Conservation (phyloP, 768 basidiomycete genomes). For the Lactarius pseudohatsudake region DNA sequence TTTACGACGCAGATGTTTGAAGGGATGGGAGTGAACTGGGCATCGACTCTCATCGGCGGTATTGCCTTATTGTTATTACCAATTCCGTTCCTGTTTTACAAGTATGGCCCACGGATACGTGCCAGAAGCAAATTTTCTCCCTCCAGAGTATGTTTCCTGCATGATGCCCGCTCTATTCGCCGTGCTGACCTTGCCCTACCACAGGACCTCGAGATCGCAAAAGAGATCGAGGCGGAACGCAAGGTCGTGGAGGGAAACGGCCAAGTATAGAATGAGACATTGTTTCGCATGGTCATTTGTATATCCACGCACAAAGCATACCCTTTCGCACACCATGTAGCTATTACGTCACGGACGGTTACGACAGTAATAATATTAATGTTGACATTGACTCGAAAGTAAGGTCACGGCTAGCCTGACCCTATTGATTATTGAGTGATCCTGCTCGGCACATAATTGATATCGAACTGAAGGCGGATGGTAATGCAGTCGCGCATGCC, state of each 20-base stretch:
- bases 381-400: not conserved
- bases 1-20: conserved; percentile 21
- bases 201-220: conserved; percentile 7
- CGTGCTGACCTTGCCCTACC: not conserved
- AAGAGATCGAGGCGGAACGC: conserved; percentile 3
- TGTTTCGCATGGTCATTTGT: not conserved
- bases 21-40: conserved; percentile 22
- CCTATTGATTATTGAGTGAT: no score
- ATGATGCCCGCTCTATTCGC: not conserved
- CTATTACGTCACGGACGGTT: not conserved
- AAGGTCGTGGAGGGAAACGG: not conserved
- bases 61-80: conserved; percentile 2
- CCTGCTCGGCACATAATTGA: not conserved
- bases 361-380: not conserved
- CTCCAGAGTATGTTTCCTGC: conserved; percentile 7
- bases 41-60: conserved; percentile 15
- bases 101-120: conserved; percentile 20
- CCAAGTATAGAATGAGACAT: not conserved
- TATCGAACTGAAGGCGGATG: not conserved
- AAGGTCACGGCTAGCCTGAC: no score
- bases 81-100: conserved; percentile 19
- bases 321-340: not conserved
- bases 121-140: conserved; percentile 18
- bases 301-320: not conserved
- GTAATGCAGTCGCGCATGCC: not conserved